phyloP scores from a whole-genome alignment of 441 rosid species.

The Pelargonium myrrhifolium region DNA sequence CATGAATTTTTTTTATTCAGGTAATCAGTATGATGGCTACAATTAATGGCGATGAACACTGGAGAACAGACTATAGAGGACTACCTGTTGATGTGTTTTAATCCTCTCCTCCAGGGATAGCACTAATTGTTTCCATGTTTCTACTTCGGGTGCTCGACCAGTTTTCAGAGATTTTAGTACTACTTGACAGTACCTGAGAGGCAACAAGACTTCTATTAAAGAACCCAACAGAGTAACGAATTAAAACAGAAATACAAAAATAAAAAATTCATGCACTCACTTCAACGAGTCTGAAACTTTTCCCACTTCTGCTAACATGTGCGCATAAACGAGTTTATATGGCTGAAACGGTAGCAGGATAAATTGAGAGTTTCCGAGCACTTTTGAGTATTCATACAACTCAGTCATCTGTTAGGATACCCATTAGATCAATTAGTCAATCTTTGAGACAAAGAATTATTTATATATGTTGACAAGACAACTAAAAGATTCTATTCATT shows the following conservation, averaged over 20 bases:
- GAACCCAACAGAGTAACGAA: conserved; percentile 16
- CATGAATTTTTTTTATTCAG: conserved; percentile 17
- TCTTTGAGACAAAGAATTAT: background rate
- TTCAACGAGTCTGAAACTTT: conserved; percentile 67
- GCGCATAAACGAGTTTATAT: conserved; percentile 65
- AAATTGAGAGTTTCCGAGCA: conserved; percentile 75
- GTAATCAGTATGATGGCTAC: conserved; percentile 5
- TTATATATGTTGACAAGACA: background rate
- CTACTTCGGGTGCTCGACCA: conserved; percentile 75
- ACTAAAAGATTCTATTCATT: background rate
- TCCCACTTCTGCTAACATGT: conserved; percentile 84
- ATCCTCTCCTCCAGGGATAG: conserved; percentile 81
- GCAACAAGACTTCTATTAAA: conserved; percentile 19
- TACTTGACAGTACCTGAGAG: conserved; percentile 85
- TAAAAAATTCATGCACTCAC: conserved; percentile 35
- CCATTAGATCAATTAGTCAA: conserved; percentile 20
- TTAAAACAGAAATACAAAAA: background rate
- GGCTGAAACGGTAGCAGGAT: conserved; percentile 68
- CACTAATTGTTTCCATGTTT: conserved; percentile 63
- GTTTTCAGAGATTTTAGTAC: conserved; percentile 70
- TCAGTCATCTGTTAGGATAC: conserved; percentile 64
- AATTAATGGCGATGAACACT: background rate
- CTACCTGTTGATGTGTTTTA: conserved; percentile 80
- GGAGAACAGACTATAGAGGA: conserved; percentile 5
- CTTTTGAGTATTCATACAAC: conserved; percentile 69